These are phyloP conservation scores for Cyclaneusma minus DNA, from an alignment of 2,329 filamentous ascomycete genomes.

Conservation along the genomic window DNA sequence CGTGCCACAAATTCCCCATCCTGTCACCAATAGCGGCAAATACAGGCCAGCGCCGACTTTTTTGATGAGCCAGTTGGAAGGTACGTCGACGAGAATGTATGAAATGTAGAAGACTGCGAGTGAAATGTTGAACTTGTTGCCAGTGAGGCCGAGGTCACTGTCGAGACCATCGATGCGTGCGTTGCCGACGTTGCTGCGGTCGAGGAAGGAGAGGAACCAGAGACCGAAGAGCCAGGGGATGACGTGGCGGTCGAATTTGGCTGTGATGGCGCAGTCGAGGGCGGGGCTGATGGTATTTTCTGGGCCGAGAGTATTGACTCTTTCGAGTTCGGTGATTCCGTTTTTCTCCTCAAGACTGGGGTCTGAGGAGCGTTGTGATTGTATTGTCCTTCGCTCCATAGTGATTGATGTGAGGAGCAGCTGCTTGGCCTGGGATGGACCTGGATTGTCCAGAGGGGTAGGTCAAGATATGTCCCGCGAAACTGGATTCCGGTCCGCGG, in stretches of 20 bases:
- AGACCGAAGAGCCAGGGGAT: slow-evolving; percentile 1
- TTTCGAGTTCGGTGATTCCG: no score
- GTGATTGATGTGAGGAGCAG: no score
- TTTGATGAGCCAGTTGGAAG: slow-evolving; percentile 10
- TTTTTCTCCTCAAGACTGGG: no score
- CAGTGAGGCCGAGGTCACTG: slow-evolving; percentile 16
- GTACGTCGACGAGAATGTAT: slow-evolving; percentile 13
- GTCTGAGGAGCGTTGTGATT: no score
- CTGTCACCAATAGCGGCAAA: slow-evolving; percentile 2
- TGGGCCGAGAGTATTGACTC: no score
- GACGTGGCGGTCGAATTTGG: slow-evolving; percentile 1
- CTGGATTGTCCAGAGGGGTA: no score
- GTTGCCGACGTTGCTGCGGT: slow-evolving; percentile 18
- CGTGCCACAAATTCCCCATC: slow-evolving; percentile 4
- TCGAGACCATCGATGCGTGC: slow-evolving; percentile 16
- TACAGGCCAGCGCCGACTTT: slow-evolving; percentile 6
- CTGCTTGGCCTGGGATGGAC: no score
- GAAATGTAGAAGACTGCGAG: slow-evolving; percentile 17
- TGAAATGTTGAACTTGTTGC: slow-evolving; percentile 17
- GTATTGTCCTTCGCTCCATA: no score
- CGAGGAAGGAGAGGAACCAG: slow-evolving; percentile 8
- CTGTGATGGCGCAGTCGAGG: no score
- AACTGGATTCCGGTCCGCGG: no score
- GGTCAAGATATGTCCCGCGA: no score
- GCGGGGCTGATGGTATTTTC: no score